These are phyloP conservation scores for Lactifluus echinatus DNA, from an alignment of 768 basidiomycete species.

Conservation along the genomic window DNA sequence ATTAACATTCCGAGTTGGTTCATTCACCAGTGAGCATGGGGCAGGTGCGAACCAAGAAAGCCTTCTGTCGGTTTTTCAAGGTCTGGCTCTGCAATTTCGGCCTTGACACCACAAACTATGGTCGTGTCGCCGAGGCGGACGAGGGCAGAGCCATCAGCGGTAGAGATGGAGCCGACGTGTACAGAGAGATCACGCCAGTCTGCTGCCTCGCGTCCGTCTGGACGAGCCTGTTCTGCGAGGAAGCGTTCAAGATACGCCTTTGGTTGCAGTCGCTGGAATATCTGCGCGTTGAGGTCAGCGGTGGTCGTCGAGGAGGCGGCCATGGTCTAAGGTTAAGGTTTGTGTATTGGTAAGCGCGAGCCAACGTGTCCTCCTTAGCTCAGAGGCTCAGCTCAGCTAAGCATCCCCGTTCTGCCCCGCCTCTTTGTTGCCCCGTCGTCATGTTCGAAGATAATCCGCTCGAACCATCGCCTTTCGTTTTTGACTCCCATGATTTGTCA, in stretches of 20 bases:
- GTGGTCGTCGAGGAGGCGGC: neutral
- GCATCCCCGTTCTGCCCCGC: neutral
- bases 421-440: neutral
- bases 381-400: neutral
- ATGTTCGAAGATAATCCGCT: slow-evolving; percentile 19
- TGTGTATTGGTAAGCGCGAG: too few relatives aligned
- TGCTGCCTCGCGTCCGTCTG: slow-evolving; percentile 67
- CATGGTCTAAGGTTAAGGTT: neutral
- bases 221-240: slow-evolving; percentile 64
- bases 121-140: slow-evolving; percentile 91
- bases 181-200: slow-evolving; percentile 70
- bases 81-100: slow-evolving; percentile 88
- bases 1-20: slow-evolving; percentile 24
- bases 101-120: slow-evolving; percentile 91
- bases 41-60: slow-evolving; percentile 58
- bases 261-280: slow-evolving; percentile 87
- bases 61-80: slow-evolving; percentile 66
- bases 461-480: slow-evolving; percentile 13
- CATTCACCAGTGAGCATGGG: neutral
- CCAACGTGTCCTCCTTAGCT: too few relatives aligned
- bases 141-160: slow-evolving; percentile 88
- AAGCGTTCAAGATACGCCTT: slow-evolving; percentile 82
- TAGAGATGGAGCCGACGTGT: slow-evolving; percentile 86
- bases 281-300: slow-evolving; percentile 26
- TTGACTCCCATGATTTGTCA: slow-evolving; percentile 5